Conservation (phyloP, 371 early-diverging fungal species). For the Phascolomyces articulosus region DNA sequence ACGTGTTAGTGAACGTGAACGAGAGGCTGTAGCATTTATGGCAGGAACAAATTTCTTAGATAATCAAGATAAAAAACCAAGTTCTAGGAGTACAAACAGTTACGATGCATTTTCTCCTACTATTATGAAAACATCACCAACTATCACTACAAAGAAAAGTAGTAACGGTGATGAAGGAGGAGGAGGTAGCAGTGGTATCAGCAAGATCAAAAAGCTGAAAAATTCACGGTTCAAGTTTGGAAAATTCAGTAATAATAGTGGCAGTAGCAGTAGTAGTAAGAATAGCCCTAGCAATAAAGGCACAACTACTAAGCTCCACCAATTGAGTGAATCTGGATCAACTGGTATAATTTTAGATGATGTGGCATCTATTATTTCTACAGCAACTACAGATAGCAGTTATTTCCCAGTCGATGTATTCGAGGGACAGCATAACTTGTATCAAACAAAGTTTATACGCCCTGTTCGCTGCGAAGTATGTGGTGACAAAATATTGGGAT, state of each 20-base stretch:
- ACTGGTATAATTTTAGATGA: background rate
- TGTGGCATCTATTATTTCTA: too few relatives aligned
- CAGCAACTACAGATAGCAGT: background rate
- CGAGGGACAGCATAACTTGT: conserved; percentile 58
- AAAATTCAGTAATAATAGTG: background rate
- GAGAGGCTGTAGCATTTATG: conserved; percentile 47
- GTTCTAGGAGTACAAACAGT: background rate
- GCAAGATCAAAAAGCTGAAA: background rate
- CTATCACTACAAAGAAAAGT: background rate
- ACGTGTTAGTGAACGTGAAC: conserved; percentile 49
- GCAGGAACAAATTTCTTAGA: conserved; percentile 29
- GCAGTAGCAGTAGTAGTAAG: background rate
- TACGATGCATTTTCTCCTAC: background rate
- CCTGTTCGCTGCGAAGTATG: conserved; percentile 77
- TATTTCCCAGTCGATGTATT: background rate
- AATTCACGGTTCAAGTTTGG: background rate
- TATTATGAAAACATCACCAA: background rate
- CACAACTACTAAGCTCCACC: background rate
- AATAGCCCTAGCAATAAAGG: background rate
- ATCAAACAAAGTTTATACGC: conserved; percentile 52
- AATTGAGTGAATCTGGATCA: background rate
- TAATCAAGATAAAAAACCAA: background rate
- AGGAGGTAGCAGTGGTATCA: background rate
- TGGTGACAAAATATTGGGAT: conserved; percentile 78
- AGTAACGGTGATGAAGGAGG: background rate